Evolutionary conservation across 2,329 filamentous ascomycete species (phyloP), one percentile per base, ranked within the genome.

Genomic region (Arthrobotrys conoides): DNA sequence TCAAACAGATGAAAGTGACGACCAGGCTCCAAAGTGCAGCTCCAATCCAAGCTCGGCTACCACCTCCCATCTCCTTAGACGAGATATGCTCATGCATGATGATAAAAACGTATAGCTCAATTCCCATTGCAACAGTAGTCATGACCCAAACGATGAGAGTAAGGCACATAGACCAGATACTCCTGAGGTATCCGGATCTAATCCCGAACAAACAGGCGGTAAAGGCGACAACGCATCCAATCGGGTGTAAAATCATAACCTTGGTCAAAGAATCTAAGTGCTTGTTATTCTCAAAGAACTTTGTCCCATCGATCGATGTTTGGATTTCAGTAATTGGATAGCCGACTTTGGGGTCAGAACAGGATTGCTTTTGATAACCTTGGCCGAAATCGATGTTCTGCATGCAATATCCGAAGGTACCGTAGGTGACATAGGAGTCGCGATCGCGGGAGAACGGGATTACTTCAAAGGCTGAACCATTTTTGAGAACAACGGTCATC

Each of bases 331-430:
- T 71, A 18, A 77, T 77, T 5, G 67, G 61, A 24, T 77, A 77
- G 5, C 73, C 73, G 22, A 77, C 61, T 8, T 27, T 63, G 2
- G 73, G 73, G 18, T 77, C 73, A 8, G 73, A 71, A 16, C 67
- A 77, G 38, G 55, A 59, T 38, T 67, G 49, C 44, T 77, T 67
- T 27, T 77, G 73, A 22, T 77, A 77, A 4, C 73, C 73, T 55
- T 67, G 20, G 0, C 73, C 73, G 27, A 71, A n/a, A 14, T 77
- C 67, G 8, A 77, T 77, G n/a, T 77, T 71, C 55, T 77, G 67
- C 22, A 77, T 77, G 36, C 73, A 77, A 12, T 77, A 77, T n/a
- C 63, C 53, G 20, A 77, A 77, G 20, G 67, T 77, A 24, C 73
- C 73, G 38, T 77, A 77, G 18, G 67, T 71, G 36, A 53, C 73